Evolutionary conservation across 441 rosid species (phyloP).

Genomic region (Populus hybrid): DNA sequence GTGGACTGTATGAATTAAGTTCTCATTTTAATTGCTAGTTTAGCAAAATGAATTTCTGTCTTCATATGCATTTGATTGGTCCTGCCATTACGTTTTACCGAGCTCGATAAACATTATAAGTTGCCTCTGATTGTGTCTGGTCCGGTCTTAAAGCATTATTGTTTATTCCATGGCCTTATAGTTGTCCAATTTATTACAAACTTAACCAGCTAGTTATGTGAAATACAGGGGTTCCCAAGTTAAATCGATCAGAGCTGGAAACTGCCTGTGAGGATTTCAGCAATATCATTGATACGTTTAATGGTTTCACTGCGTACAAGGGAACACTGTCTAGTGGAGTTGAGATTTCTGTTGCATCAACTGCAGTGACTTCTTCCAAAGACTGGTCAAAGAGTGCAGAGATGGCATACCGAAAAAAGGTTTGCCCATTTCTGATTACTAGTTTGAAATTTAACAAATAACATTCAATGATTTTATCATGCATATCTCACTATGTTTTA

Average conservation of each 20-base stretch:
- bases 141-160: background rate
- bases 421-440: slow-evolving; percentile 17
- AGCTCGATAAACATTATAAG: background rate
- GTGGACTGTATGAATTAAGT: background rate
- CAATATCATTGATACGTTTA: slow-evolving; percentile 55
- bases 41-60: background rate
- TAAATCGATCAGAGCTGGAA: slow-evolving; percentile 76
- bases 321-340: slow-evolving; percentile 92
- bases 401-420: slow-evolving; percentile 64
- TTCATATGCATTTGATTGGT: background rate
- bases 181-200: background rate
- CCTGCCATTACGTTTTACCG: background rate
- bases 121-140: background rate
- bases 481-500: background rate
- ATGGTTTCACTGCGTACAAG: slow-evolving; percentile 55
- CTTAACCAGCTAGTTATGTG: background rate
- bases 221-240: slow-evolving; percentile 83
- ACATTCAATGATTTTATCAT: background rate
- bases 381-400: slow-evolving; percentile 62
- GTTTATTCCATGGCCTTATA: background rate
- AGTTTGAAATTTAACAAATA: background rate
- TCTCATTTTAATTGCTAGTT: background rate
- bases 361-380: slow-evolving; percentile 36
- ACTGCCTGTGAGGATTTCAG: slow-evolving; percentile 95
- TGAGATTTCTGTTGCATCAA: slow-evolving; percentile 79